These are phyloP conservation scores for Ceratobasidium sp. DNA, from an alignment of 1,284 basidiomycete species.

Conservation along the genomic window DNA sequence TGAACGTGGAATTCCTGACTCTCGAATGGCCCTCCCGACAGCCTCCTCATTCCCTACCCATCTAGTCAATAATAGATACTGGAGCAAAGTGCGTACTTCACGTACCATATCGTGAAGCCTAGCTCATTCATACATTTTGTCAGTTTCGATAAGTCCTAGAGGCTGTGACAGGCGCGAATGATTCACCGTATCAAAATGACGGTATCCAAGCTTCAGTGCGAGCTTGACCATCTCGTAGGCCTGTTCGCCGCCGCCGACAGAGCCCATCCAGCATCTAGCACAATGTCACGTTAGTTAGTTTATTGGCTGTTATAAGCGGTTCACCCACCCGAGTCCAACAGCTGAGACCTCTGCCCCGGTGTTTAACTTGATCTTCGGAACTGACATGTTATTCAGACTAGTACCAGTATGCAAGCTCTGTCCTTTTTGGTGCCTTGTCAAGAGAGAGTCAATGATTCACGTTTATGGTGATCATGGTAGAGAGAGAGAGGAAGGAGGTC, in stretches of 20 bases:
- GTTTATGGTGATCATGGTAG: no score
- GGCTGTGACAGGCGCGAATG: neutral
- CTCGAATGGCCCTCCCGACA: conserved; percentile 58
- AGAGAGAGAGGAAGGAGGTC: no score
- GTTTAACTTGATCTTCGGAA: conserved; percentile 51
- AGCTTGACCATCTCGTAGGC: conserved; percentile 48
- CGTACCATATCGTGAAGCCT: conserved; percentile 34
- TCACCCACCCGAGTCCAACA: conserved; percentile 48
- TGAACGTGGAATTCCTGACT: conserved; percentile 57
- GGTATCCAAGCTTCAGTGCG: conserved; percentile 46
- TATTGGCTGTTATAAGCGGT: neutral
- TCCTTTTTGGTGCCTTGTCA: no score
- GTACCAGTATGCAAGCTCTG: no score
- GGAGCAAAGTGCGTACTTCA: neutral
- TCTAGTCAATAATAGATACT: neutral
- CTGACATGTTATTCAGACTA: neutral
- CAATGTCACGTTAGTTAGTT: neutral
- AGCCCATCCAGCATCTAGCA: conserved; percentile 48
- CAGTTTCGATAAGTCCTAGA: no score
- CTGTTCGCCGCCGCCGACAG: conserved; percentile 46
- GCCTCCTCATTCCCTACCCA: conserved; percentile 52
- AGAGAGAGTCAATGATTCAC: no score
- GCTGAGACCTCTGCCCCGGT: conserved; percentile 52
- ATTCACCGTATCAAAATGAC: conserved; percentile 43
- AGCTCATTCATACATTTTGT: neutral